Evolutionary conservation across 257 asterid genomes (phyloP).

Genomic region (Solanum okadae): DNA sequence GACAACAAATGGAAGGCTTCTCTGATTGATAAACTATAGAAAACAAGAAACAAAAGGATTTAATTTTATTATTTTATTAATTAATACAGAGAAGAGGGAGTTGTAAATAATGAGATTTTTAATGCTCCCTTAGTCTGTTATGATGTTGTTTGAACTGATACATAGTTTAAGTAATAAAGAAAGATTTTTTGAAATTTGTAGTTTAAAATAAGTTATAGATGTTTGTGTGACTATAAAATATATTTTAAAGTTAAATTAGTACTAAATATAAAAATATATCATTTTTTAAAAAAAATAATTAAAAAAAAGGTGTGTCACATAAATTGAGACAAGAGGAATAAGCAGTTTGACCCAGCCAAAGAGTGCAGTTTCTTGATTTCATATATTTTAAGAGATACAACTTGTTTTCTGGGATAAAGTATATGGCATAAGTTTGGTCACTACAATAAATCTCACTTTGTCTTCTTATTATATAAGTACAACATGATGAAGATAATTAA

Average conservation of each 20-base stretch:
- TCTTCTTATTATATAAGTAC: not conserved
- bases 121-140: not conserved
- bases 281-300: not conserved
- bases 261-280: too few species aligned
- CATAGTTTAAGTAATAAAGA: not conserved
- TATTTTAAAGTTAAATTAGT: too few species aligned
- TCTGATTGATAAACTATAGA: not conserved
- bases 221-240: not conserved
- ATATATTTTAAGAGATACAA: not conserved
- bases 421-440: not conserved
- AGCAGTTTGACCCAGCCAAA: slow-evolving; percentile 12
- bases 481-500: not conserved
- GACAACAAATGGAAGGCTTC: not conserved
- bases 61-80: not conserved
- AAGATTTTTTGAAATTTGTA: too few species aligned
- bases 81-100: not conserved
- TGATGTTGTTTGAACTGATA: not conserved
- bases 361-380: not conserved
- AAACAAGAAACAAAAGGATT: not conserved
- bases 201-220: too few species aligned
- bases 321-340: not conserved
- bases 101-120: not conserved
- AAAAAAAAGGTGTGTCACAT: too few species aligned
- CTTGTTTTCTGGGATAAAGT: not conserved
- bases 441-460: not conserved